These are phyloP conservation scores for Elaphomyces granulatus DNA, from an alignment of 495 filamentous ascomycete genomes.

Conservation along the genomic window DNA sequence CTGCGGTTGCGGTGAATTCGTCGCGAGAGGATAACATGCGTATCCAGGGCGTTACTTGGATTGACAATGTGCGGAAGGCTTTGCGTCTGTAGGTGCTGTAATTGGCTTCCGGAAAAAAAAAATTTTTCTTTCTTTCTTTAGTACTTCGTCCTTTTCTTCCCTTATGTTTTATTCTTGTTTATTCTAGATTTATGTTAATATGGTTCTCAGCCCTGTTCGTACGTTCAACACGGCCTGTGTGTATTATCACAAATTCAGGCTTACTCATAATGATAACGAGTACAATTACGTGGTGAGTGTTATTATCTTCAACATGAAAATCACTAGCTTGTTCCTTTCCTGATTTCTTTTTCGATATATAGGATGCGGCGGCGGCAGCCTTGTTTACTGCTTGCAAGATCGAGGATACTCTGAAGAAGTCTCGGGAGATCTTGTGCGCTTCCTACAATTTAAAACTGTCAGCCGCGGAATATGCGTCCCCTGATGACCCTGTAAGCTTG, in stretches of 20 bases:
- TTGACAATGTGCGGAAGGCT: conserved; percentile 58
- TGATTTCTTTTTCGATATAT: too few species aligned
- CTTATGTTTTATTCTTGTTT: too few species aligned
- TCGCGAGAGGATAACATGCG: conserved; percentile 54
- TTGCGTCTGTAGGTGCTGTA: conserved; percentile 47
- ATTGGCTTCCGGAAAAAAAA: too few species aligned
- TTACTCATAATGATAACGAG: conserved; percentile 59
- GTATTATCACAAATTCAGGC: conserved; percentile 81
- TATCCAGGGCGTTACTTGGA: conserved; percentile 64
- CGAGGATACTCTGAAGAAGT: conserved; percentile 96
- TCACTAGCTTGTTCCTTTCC: conserved; percentile 6
- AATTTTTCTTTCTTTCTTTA: too few species aligned
- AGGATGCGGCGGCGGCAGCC: conserved; percentile 77
- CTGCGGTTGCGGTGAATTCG: conserved; percentile 37
- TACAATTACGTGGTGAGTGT: conserved; percentile 41
- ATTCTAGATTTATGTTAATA: too few species aligned
- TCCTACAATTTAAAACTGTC: conserved; percentile 69
- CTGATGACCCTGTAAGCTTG: conserved; percentile 61
- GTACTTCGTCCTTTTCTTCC: too few species aligned
- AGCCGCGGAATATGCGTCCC: conserved; percentile 56
- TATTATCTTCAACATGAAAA: too few species aligned
- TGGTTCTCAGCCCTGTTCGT: conserved; percentile 46
- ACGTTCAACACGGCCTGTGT: conserved; percentile 73
- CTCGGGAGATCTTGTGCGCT: conserved; percentile 78
- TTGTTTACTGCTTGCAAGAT: conserved; percentile 92